Conservation (phyloP, 345 rosid species). For the Populus davidiana region DNA sequence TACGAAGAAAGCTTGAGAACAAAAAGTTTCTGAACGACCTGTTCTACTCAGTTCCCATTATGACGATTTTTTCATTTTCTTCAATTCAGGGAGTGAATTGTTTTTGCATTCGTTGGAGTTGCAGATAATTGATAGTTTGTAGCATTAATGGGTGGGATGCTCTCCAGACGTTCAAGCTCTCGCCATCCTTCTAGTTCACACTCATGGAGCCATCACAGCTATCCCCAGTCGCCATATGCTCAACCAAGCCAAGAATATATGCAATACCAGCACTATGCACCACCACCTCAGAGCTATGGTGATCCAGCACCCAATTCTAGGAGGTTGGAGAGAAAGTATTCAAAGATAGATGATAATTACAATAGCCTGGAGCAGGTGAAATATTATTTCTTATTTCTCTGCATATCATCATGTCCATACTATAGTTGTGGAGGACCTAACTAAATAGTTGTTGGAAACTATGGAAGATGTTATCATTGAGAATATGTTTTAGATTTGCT, state of each 20-base stretch:
- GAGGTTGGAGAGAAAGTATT: conserved; percentile 60
- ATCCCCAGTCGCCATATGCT: conserved; percentile 41
- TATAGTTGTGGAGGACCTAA: background rate
- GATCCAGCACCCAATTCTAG: conserved; percentile 33
- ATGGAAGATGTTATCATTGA: background rate
- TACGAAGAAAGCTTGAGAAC: background rate
- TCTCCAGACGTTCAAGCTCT: conserved; percentile 39
- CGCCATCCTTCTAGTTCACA: conserved; percentile 38
- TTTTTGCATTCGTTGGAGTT: conserved; percentile 12
- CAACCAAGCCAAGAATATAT: conserved; percentile 42
- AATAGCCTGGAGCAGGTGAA: conserved; percentile 61
- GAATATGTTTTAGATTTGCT: background rate
- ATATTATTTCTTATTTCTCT: background rate
- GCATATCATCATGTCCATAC: background rate
- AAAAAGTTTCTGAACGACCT: background rate
- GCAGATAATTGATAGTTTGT: conserved; percentile 19
- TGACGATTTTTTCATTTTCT: background rate
- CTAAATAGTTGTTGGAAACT: conserved; percentile 1
- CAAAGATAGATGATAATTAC: conserved; percentile 63
- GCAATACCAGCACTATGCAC: conserved; percentile 31
- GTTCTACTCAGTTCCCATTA: background rate
- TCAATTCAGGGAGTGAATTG: background rate
- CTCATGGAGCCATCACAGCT: conserved; percentile 37
- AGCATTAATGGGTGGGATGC: conserved; percentile 54
- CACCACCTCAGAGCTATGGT: conserved; percentile 40